Evolutionary conservation across 1,284 basidiomycete species (phyloP).

Genomic region (Jaminaea rosea): DNA sequence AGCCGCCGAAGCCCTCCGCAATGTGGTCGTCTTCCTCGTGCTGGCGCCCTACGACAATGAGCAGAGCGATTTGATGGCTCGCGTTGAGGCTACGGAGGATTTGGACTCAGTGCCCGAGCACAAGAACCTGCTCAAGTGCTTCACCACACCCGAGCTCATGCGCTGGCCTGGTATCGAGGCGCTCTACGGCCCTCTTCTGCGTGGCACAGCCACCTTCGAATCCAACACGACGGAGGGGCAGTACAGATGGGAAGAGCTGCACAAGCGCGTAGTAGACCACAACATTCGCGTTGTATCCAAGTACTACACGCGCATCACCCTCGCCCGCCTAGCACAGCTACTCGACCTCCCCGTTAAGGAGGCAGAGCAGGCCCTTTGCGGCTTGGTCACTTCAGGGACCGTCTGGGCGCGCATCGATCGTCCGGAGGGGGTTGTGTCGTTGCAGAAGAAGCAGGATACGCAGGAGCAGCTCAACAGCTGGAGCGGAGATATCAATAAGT

Average conservation of each 20-base stretch:
- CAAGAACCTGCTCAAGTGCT: slow-evolving; percentile 91
- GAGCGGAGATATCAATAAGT: slow-evolving; percentile 87
- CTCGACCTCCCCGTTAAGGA: slow-evolving; percentile 73
- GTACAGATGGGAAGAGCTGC: slow-evolving; percentile 87
- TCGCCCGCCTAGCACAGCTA: slow-evolving; percentile 70
- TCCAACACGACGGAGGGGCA: slow-evolving; percentile 52
- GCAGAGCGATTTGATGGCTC: slow-evolving; percentile 90
- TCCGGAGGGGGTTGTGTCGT: slow-evolving; percentile 77
- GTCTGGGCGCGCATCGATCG: slow-evolving; percentile 91
- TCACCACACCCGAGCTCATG: slow-evolving; percentile 91
- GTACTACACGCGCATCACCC: slow-evolving; percentile 89
- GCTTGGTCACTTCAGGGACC: slow-evolving; percentile 79
- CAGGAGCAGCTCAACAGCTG: slow-evolving; percentile 74
- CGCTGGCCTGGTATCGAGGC: slow-evolving; percentile 92
- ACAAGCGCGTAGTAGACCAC: slow-evolving; percentile 92
- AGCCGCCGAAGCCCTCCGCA: slow-evolving; percentile 48
- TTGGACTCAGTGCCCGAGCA: slow-evolving; percentile 66
- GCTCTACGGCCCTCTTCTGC: slow-evolving; percentile 76
- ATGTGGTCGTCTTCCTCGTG: slow-evolving; percentile 88
- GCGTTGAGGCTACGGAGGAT: slow-evolving; percentile 61
- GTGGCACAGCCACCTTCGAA: slow-evolving; percentile 71
- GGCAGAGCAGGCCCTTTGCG: slow-evolving; percentile 78
- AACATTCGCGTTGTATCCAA: slow-evolving; percentile 89
- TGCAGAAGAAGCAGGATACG: slow-evolving; percentile 48
- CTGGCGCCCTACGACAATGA: slow-evolving; percentile 92